These are phyloP conservation scores for Candida odintsovae DNA, from an alignment of 805 yeast species.

Conservation along the genomic window DNA sequence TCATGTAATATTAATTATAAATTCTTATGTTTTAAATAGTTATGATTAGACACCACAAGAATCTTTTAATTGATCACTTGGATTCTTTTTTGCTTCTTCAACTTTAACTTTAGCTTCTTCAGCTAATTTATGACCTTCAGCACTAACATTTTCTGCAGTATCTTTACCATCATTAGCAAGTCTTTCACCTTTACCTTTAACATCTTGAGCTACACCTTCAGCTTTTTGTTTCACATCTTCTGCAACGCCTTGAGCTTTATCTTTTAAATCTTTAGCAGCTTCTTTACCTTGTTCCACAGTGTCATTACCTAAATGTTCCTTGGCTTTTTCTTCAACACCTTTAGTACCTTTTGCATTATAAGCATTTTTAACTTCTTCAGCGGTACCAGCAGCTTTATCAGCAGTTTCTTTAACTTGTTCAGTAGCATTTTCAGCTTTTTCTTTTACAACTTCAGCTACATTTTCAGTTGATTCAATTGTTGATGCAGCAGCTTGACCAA, in stretches of 20 bases:
- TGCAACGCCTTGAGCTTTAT: constrained; percentile 3
- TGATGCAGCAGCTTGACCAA: constrained; percentile 21
- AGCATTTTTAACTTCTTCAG: background rate
- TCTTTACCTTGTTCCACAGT: constrained; percentile 4
- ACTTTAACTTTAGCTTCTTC: background rate
- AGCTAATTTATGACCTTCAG: background rate
- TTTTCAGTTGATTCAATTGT: constrained; percentile 16
- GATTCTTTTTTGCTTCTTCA: background rate
- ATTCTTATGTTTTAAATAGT: background rate
- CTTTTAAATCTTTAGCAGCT: constrained; percentile 1
- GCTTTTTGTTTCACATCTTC: constrained; percentile 4
- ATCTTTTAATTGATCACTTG: background rate
- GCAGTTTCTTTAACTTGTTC: constrained; percentile 2
- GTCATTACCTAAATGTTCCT: constrained; percentile 1
- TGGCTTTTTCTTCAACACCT: constrained; percentile 4
- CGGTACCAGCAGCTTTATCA: background rate
- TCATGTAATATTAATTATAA: too few relatives aligned
- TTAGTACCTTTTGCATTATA: constrained; percentile 3
- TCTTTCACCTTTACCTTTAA: background rate
- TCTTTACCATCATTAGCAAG: too few relatives aligned
- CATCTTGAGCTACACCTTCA: background rate
- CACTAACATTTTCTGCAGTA: too few relatives aligned
- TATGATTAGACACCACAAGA: background rate
- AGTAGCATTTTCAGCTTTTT: constrained; percentile 4
- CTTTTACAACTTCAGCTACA: constrained; percentile 9